phyloP scores from a whole-genome alignment of 495 filamentous ascomycete species.

The Neurospora sp. region DNA sequence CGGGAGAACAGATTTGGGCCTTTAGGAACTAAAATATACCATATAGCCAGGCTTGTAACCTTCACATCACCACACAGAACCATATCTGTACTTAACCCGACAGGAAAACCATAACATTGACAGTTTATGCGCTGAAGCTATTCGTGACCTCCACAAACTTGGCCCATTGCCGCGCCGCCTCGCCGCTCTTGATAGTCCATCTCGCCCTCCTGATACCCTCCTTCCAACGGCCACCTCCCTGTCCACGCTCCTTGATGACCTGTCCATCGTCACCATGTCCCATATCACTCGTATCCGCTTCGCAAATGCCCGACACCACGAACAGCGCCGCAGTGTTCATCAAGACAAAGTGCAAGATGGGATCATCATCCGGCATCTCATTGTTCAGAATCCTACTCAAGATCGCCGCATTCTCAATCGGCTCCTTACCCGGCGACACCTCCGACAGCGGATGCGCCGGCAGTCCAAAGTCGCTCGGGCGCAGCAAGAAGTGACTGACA shows the following conservation, averaged over 20 bases:
- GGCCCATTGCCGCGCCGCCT: constrained; percentile 63
- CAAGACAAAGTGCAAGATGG: constrained; percentile 86
- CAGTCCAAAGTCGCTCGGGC: constrained; percentile 78
- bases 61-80: not conserved
- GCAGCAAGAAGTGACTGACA: constrained; percentile 63
- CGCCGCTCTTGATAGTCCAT: constrained; percentile 74
- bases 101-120: too few species aligned
- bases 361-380: constrained; percentile 60
- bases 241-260: constrained; percentile 70
- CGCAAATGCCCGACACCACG: constrained; percentile 75
- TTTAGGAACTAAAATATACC: not conserved
- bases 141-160: constrained; percentile 54
- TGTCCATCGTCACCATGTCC: constrained; percentile 52
- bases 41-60: not conserved
- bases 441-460: constrained; percentile 58
- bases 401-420: constrained; percentile 78
- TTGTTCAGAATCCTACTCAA: constrained; percentile 66
- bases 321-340: constrained; percentile 87
- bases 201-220: constrained; percentile 76
- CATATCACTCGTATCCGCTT: constrained; percentile 66
- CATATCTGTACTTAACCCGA: not conserved
- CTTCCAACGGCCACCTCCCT: constrained; percentile 83
- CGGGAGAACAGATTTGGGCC: not conserved
- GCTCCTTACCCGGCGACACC: constrained; percentile 76
- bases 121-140: constrained; percentile 10